Conservation (phyloP, 768 basidiomycete species). For the Pholiota microspora region DNA sequence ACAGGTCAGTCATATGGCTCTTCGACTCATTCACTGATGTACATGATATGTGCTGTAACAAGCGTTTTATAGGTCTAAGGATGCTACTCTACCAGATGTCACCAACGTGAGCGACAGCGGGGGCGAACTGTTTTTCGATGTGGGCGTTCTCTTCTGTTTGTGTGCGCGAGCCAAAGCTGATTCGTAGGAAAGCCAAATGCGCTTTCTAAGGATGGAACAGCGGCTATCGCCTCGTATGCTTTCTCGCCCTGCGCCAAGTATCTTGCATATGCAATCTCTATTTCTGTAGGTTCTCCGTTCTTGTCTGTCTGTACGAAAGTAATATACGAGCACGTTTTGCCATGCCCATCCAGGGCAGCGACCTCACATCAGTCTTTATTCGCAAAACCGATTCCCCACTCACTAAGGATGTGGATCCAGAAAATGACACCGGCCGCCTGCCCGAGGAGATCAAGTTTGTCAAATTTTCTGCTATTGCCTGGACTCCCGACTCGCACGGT, state of each 20-base stretch:
- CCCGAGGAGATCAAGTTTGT: conserved; percentile 70
- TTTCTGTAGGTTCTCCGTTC: conserved; percentile 49
- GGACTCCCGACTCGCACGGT: conserved; percentile 78
- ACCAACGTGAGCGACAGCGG: conserved; percentile 35
- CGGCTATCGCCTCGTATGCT: conserved; percentile 52
- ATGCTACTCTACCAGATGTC: conserved; percentile 52
- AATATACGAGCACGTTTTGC: conserved; percentile 4
- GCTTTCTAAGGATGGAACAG: conserved; percentile 70
- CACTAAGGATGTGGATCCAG: conserved; percentile 35
- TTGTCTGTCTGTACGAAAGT: conserved; percentile 1
- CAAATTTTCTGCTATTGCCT: conserved; percentile 71
- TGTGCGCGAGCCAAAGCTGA: conserved; percentile 4
- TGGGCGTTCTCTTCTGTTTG: conserved; percentile 25
- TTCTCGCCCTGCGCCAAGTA: conserved; percentile 70
- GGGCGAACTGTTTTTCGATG: conserved; percentile 81
- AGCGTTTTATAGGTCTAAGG: conserved; percentile 65
- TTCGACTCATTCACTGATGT: not conserved
- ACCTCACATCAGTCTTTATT: conserved; percentile 68
- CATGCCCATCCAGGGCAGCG: conserved; percentile 55
- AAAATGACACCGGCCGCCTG: conserved; percentile 51
- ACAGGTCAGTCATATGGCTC: conserved; percentile 32
- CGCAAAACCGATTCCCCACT: conserved; percentile 63
- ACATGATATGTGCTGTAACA: conserved; percentile 5
- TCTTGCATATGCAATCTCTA: conserved; percentile 75
- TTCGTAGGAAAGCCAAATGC: conserved; percentile 56